phyloP scores from a whole-genome alignment of 495 filamentous ascomycete genomes.

The Penicillium antarcticum region DNA sequence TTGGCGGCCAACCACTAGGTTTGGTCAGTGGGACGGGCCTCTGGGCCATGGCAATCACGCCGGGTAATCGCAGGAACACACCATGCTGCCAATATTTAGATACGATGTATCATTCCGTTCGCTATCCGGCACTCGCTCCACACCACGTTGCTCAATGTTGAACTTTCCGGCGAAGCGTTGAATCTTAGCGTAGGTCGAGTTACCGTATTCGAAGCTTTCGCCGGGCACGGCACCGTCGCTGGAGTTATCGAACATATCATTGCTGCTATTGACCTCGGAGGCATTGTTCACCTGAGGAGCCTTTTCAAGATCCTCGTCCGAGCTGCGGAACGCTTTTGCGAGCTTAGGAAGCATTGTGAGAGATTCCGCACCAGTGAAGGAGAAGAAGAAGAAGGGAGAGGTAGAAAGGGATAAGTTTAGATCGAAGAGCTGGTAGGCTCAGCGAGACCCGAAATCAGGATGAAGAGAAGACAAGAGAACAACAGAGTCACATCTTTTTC shows the following conservation, averaged over 20 bases:
- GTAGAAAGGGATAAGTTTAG: conserved; percentile 1
- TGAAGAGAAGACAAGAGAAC: neutral
- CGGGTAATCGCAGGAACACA: conserved; percentile 37
- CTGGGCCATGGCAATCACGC: conserved; percentile 4
- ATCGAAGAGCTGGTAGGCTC: conserved; percentile 20
- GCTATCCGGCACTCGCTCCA: conserved; percentile 73
- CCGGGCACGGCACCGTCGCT: conserved; percentile 55
- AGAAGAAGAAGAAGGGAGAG: neutral
- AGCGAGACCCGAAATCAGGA: conserved; percentile 19
- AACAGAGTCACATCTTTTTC: conserved; percentile 22
- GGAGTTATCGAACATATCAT: conserved; percentile 35
- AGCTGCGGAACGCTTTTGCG: conserved; percentile 22
- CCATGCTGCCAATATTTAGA: conserved; percentile 71
- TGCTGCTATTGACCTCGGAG: conserved; percentile 27
- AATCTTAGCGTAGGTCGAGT: conserved; percentile 60
- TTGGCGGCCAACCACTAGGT: conserved; percentile 78
- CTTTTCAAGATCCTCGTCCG: conserved; percentile 38
- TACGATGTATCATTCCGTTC: conserved; percentile 67
- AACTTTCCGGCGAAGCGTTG: conserved; percentile 67
- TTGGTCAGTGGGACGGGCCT: conserved; percentile 24
- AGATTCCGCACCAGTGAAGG: conserved; percentile 5
- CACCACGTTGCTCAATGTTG: conserved; percentile 74
- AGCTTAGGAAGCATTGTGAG: conserved; percentile 15
- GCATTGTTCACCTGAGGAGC: conserved; percentile 34
- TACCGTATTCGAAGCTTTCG: conserved; percentile 60